Evolutionary conservation across 768 basidiomycete species (phyloP), one percentile per base, ranked within the genome.

Genomic region (Chalciporus piperatus): DNA sequence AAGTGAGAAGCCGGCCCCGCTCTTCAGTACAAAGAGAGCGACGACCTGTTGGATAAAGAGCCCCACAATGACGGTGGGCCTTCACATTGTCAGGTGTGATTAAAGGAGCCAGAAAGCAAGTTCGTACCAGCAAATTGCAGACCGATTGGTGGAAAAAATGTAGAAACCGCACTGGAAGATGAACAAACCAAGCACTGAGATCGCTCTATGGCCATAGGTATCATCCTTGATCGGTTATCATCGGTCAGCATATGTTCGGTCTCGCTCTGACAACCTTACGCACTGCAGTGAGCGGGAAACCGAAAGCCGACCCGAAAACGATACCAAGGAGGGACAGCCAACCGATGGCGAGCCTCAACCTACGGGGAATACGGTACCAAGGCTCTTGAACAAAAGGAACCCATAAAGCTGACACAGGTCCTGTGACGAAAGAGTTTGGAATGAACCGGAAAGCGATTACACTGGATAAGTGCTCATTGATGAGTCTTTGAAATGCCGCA

Each of bases 11-110:
- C 93, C 93, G 41, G 91, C 92, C 41, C 73, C 72, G 12, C 85
- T 80, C 73, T 93, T 94, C 61, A 97, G 79, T 30, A 95, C 93
- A 66, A 96, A 93, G 40, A 96, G 76, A 1, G 93, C 93, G 41
- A 95, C 81, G 16, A 74, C 81, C 72, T 94, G 92, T 65, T 97
- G 93, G 39, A 87, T 59, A 70, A 93, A 85, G 17, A 95, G 74
- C 17, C 93, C 93, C 43, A 92, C 85, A 51, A 94, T 84, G 60
- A 93, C 81, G n/a, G 92, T 92, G 13, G 82, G 86, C 89, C 87
- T 87, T 39, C 2, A 43, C 14, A 50, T 10, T 27, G 14, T 57
- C 30, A 60, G 56, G 41, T 27, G 17, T 14, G 17, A 22, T 5
- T 23, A 10, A 16, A 37, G 1, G 35, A n/a, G 7, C 25, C 7